These are phyloP conservation scores for Globisporangium yorkense DNA, from an alignment of 352 stramenopile species.

Conservation along the genomic window DNA sequence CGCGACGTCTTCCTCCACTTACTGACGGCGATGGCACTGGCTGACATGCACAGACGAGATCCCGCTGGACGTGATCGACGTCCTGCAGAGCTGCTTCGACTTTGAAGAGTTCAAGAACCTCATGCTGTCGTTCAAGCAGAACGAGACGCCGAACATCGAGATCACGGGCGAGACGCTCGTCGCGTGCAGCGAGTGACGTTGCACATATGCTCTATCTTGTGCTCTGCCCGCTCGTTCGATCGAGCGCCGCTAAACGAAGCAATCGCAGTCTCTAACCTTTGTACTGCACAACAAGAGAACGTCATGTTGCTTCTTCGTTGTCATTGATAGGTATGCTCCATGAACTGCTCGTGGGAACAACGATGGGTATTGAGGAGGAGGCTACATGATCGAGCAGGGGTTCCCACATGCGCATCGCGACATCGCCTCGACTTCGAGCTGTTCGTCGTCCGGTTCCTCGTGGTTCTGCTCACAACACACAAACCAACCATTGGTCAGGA, in stretches of 20 bases:
- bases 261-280: not conserved
- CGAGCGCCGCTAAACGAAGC: not conserved
- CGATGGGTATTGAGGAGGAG: not conserved
- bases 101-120: conserved; percentile 88
- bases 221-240: not conserved
- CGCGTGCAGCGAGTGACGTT: conserved; percentile 19
- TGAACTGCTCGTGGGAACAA: no score
- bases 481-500: not conserved
- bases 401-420: conserved; percentile 52
- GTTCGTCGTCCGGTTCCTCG: conserved; percentile 21
- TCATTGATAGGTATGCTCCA: no score
- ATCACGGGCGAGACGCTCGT: conserved; percentile 66
- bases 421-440: conserved; percentile 59
- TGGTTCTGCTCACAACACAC: not conserved
- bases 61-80: conserved; percentile 68
- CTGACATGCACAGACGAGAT: conserved; percentile 48
- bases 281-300: no score
- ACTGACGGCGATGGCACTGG: no score
- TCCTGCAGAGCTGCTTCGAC: conserved; percentile 73
- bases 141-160: conserved; percentile 71
- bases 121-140: conserved; percentile 85
- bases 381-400: conserved; percentile 63
- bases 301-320: no score
- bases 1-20: no score
- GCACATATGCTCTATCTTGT: not conserved